These are phyloP conservation scores for Calonectria leucothoes DNA, from an alignment of 2,329 filamentous ascomycete species.

Conservation along the genomic window DNA sequence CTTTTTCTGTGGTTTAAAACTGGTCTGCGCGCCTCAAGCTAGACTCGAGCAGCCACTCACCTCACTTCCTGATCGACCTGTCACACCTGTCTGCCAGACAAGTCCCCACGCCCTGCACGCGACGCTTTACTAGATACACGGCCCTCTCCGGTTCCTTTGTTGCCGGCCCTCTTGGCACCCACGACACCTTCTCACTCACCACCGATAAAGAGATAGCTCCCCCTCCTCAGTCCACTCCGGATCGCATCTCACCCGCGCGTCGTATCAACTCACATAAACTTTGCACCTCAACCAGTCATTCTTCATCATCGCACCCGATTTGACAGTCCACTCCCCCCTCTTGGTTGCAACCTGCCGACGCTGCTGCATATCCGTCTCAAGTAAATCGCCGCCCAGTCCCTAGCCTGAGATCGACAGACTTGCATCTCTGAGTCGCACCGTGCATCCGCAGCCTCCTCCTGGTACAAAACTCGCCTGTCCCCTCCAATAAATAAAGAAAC, in stretches of 20 bases:
- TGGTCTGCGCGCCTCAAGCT: not conserved
- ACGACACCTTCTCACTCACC: constrained; percentile 42
- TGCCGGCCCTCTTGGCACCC: constrained; percentile 15
- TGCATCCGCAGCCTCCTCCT: constrained; percentile 1
- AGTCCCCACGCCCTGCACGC: not conserved
- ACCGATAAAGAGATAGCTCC: constrained; percentile 41
- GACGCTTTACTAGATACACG: constrained; percentile 18
- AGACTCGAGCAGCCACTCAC: not conserved
- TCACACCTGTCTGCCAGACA: not conserved
- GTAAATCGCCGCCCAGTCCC: constrained; percentile 35
- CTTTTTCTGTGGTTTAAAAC: not conserved
- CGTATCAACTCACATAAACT: constrained; percentile 26
- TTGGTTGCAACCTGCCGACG: constrained; percentile 30
- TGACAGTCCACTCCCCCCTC: constrained; percentile 28
- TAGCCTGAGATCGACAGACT: constrained; percentile 30
- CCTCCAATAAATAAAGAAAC: constrained; percentile 7
- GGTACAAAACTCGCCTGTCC: constrained; percentile 39
- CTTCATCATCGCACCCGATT: constrained; percentile 32
- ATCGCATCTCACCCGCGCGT: constrained; percentile 34
- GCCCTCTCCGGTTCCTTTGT: constrained; percentile 8
- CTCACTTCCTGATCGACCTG: not conserved
- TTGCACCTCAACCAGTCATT: constrained; percentile 37
- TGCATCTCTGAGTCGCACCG: constrained; percentile 27
- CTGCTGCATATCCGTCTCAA: constrained; percentile 18
- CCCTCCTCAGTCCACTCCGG: constrained; percentile 26